Conservation (phyloP, 2,329 filamentous ascomycete species). For the Sporothrix pallida region DNA sequence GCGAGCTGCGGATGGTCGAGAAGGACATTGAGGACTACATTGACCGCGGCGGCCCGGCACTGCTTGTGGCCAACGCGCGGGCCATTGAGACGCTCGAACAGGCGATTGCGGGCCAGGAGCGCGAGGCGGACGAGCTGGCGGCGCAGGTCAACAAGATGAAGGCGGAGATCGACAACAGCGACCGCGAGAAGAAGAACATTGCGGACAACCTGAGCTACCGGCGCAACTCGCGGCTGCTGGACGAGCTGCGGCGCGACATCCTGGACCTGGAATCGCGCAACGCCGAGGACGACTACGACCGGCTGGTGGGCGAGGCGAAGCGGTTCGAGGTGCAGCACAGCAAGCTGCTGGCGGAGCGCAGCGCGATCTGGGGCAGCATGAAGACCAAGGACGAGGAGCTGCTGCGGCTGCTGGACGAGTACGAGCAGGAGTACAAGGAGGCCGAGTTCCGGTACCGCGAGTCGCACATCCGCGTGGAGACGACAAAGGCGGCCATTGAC, state of each 20-base stretch:
- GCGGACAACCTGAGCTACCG: conserved; percentile 87
- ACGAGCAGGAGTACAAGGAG: conserved; percentile 84
- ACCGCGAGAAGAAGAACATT: conserved; percentile 84
- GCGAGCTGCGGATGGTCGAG: conserved; percentile 76
- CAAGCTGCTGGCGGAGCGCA: conserved; percentile 72
- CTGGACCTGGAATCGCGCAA: conserved; percentile 75
- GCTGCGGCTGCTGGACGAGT: conserved; percentile 73
- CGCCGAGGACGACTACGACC: conserved; percentile 80
- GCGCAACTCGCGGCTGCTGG: conserved; percentile 71
- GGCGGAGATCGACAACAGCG: conserved; percentile 77
- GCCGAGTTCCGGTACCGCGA: conserved; percentile 82
- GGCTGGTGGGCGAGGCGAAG: conserved; percentile 72
- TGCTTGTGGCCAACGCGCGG: conserved; percentile 71
- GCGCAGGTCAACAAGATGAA: conserved; percentile 77
- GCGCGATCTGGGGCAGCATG: conserved; percentile 76
- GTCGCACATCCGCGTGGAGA: conserved; percentile 85
- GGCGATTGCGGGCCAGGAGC: conserved; percentile 68
- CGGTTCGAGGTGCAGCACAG: conserved; percentile 71
- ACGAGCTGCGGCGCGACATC: conserved; percentile 72
- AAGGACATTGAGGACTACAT: conserved; percentile 81
- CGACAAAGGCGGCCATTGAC: conserved; percentile 89
- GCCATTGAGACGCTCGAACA: conserved; percentile 72
- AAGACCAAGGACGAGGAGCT: conserved; percentile 85
- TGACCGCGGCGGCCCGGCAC: conserved; percentile 73
- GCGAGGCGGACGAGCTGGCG: conserved; percentile 70